Evolutionary conservation across 768 basidiomycete genomes (phyloP).

Genomic region (Podaxis rugospora): DNA sequence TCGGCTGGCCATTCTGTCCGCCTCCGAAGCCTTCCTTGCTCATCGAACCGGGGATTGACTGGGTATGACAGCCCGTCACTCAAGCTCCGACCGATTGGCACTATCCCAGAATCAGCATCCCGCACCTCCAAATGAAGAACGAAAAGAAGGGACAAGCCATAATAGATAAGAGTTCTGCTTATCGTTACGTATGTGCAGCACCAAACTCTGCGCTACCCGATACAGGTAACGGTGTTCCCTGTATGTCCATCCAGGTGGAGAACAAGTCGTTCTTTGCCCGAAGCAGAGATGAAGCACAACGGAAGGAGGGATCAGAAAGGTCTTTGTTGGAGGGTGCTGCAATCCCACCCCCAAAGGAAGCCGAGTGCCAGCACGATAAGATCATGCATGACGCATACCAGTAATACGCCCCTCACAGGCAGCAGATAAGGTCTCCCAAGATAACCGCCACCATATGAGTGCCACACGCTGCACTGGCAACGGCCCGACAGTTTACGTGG

Average conservation of each 20-base stretch:
- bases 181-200: constrained; percentile 1
- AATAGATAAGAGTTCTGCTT: constrained; percentile 7
- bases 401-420: background rate
- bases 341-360: constrained; percentile 12
- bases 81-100: constrained; percentile 44
- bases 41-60: constrained; percentile 71
- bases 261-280: background rate
- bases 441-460: background rate
- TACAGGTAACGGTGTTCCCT: background rate
- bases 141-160: background rate
- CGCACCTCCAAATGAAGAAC: background rate
- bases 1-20: constrained; percentile 69
- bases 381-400: background rate
- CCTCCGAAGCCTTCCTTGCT: constrained; percentile 59
- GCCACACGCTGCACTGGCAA: background rate
- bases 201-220: background rate
- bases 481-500: background rate
- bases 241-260: background rate
- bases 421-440: background rate
- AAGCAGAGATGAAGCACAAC: background rate
- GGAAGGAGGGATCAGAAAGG: background rate
- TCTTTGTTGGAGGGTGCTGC: background rate
- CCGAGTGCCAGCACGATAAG: background rate
- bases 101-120: constrained; percentile 27
- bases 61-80: constrained; percentile 62